Conservation (phyloP, 352 stramenopile species). For the Globisporangium orthogonon region DNA sequence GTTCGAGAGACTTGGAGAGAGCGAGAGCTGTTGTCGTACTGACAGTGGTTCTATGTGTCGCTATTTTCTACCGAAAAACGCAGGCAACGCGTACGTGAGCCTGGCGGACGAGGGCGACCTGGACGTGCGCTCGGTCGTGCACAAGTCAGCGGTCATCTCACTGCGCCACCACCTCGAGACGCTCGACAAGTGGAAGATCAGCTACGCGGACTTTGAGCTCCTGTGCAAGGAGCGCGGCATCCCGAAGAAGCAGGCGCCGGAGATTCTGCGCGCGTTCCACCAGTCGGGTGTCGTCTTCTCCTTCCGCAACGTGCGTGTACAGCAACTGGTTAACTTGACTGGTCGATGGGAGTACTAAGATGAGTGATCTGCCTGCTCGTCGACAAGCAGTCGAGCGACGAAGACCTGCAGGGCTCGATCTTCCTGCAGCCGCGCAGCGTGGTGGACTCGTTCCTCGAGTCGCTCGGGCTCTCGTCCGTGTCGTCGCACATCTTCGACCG, state of each 20-base stretch:
- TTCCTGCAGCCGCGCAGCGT: constrained; percentile 80
- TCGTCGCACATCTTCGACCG: constrained; percentile 63
- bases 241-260: constrained; percentile 73
- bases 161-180: constrained; percentile 63
- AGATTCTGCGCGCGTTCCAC: constrained; percentile 73
- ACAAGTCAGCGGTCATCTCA: constrained; percentile 77
- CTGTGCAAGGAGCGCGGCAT: constrained; percentile 71
- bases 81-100: constrained; percentile 67
- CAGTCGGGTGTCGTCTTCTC: constrained; percentile 74
- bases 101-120: constrained; percentile 68
- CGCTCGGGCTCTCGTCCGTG: constrained; percentile 60
- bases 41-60: background rate
- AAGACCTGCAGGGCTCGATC: constrained; percentile 65
- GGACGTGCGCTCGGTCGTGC: constrained; percentile 68
- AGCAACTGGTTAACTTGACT: too few species aligned
- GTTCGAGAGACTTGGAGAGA: background rate
- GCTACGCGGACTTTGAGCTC: constrained; percentile 54
- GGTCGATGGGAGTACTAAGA: too few species aligned
- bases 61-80: background rate
- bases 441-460: constrained; percentile 73
- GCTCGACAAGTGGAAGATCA: constrained; percentile 79
- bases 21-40: background rate
- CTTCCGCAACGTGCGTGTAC: constrained; percentile 49
- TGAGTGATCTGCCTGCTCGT: background rate
- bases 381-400: constrained; percentile 33